Evolutionary conservation across 2,329 filamentous ascomycete species (phyloP).

Genomic region (Microdochium paspali): DNA sequence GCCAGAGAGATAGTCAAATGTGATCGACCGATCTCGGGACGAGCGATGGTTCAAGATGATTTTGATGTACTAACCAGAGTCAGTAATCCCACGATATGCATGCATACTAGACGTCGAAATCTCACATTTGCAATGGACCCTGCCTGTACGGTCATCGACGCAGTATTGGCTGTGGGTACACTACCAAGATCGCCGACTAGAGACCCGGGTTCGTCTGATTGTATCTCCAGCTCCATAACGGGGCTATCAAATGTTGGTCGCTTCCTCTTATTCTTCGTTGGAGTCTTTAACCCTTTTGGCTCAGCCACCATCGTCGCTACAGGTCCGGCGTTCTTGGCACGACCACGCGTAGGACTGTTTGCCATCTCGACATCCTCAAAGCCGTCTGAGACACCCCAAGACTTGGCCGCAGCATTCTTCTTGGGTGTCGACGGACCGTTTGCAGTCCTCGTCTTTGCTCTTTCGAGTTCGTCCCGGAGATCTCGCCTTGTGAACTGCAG

Average conservation of each 20-base stretch:
- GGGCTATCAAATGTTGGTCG: constrained; percentile 58
- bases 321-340: constrained; percentile 29
- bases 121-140: constrained; percentile 13
- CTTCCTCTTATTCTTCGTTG: constrained; percentile 64
- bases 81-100: constrained; percentile 7
- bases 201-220: constrained; percentile 23
- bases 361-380: constrained; percentile 61
- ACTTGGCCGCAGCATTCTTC: constrained; percentile 42
- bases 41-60: constrained; percentile 55
- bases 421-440: constrained; percentile 46
- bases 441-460: constrained; percentile 34
- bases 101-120: constrained; percentile 7
- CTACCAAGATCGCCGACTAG: constrained; percentile 7
- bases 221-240: constrained; percentile 47
- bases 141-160: constrained; percentile 1
- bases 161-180: background rate
- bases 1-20: constrained; percentile 58
- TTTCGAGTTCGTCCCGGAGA: constrained; percentile 46
- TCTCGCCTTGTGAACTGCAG: constrained; percentile 67
- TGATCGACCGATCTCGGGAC: constrained; percentile 44
- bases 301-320: constrained; percentile 36
- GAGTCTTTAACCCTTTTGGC: constrained; percentile 33
- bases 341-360: constrained; percentile 42
- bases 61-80: constrained; percentile 41
- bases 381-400: constrained; percentile 58